phyloP scores from a whole-genome alignment of 192 early-diverging fungal species.

The Obelidium mucronatum region DNA sequence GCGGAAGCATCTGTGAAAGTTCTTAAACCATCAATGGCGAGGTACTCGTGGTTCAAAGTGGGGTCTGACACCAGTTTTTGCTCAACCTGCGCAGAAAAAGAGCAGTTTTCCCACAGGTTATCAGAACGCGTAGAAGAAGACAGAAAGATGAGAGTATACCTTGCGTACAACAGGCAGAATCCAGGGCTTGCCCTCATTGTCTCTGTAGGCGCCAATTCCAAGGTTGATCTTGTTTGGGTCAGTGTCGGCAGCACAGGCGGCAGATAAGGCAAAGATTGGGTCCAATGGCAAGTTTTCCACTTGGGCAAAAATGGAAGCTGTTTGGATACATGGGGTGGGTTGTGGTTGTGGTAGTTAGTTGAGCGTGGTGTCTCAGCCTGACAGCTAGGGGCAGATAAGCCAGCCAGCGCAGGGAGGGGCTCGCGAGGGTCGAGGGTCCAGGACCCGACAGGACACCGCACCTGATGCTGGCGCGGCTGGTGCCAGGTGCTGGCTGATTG shows the following conservation, averaged over 20 bases:
- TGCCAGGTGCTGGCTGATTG: constrained; percentile 22
- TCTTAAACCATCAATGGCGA: constrained; percentile 83
- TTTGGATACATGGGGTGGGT: neutral
- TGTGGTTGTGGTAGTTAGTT: too few relatives aligned
- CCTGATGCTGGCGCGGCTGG: neutral
- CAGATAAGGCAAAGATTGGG: constrained; percentile 89
- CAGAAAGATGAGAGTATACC: constrained; percentile 62
- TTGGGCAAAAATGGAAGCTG: constrained; percentile 42
- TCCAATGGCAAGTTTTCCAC: constrained; percentile 65
- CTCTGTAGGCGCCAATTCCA: constrained; percentile 96
- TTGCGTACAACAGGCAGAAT: constrained; percentile 92
- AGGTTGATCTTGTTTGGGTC: constrained; percentile 88
- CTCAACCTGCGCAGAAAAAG: constrained; percentile 66
- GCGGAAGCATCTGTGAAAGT: constrained; percentile 82
- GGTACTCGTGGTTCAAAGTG: constrained; percentile 90
- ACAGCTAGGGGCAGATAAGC: too few relatives aligned
- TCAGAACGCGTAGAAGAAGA: neutral
- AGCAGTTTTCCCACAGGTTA: neutral
- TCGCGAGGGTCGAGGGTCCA: too few relatives aligned
- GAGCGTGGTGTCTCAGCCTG: too few relatives aligned
- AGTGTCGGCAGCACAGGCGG: constrained; percentile 81
- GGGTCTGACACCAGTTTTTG: constrained; percentile 72
- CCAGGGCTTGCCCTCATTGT: constrained; percentile 93
- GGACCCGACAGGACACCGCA: neutral
- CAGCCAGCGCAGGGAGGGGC: too few relatives aligned